phyloP scores from a whole-genome alignment of 2,329 filamentous ascomycete species.

The Pseudogymnoascus destructans region DNA sequence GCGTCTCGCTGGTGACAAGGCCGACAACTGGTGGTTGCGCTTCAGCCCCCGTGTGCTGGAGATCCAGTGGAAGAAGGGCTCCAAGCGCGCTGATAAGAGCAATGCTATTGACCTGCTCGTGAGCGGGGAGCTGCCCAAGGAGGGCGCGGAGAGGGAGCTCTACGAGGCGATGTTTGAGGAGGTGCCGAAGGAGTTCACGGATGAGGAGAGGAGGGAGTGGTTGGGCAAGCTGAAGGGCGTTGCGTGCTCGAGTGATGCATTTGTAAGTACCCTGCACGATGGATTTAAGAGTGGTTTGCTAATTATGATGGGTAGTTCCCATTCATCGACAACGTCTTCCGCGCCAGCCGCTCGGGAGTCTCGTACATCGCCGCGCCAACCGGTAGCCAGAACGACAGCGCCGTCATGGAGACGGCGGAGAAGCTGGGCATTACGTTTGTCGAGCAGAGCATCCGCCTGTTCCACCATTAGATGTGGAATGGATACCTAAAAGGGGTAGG shows the following conservation, averaged over 20 bases:
- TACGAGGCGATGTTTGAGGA: constrained; percentile 88
- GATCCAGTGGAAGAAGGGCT: constrained; percentile 95
- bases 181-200: constrained; percentile 69
- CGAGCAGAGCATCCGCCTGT: constrained; percentile 84
- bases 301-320: constrained; percentile 55
- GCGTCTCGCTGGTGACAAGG: constrained; percentile 90
- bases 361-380: constrained; percentile 93
- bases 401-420: constrained; percentile 80
- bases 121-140: constrained; percentile 75
- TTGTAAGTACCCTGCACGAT: constrained; percentile 47
- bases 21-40: constrained; percentile 99
- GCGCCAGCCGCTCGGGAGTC: constrained; percentile 72
- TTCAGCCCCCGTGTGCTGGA: constrained; percentile 82
- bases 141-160: constrained; percentile 68
- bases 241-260: constrained; percentile 84
- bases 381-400: constrained; percentile 74
- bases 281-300: not conserved
- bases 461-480: constrained; percentile 61
- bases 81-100: constrained; percentile 93
- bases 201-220: constrained; percentile 78
- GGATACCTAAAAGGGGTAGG: constrained; percentile 3
- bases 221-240: constrained; percentile 69
- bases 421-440: constrained; percentile 88
- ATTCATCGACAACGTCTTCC: constrained; percentile 96
- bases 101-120: constrained; percentile 95